Evolutionary conservation across 2,329 filamentous ascomycete genomes (phyloP), one percentile per base, ranked within the genome.

Genomic region (Monilinia aucupariae): DNA sequence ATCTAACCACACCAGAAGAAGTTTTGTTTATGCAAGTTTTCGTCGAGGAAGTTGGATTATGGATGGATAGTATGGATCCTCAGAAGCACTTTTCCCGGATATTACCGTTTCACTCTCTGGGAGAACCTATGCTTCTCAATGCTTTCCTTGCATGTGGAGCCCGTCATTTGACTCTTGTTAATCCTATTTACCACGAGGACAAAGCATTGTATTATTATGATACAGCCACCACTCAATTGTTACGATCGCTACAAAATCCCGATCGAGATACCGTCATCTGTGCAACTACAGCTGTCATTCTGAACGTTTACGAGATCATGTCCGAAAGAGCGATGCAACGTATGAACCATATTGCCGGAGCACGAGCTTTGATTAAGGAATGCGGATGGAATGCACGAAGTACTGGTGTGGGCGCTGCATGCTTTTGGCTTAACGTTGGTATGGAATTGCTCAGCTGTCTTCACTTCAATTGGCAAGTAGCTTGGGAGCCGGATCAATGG

Each of bases 241-340:
- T 96, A 17, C 84, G 86, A 53, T 87, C 85, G 58, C 77, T 96
- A 50, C 90, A 94, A 73, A 91, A 96, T 70, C 91, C 91, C 0
- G 88, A 94, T 68, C 85, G 92, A 63, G 88, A 96, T 72, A 91
- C 87, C 0, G 85, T 88, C 34, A 86, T 96, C 60, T 96, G 92
- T 74, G 91, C 92, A 9, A 90, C 89, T 0, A 91, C 91, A 0
- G 92, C 93, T 2, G 88, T 96, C 17, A 88, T 96, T 9, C 81
- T 97, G 39, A 93, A 96, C 69, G 89, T 96, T 4, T 97, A 96
- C 76, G 92, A 97, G 75, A 88, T 92, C 69, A 96, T 97, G 91
- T 91, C 86, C 55, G 89, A 93, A 72, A 85, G 85, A 68, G 86
- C 89, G 6, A 79, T 87, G 45, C 85, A 91, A 69, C 83, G 89